Base-by-base conservation (phyloP, 2,329 filamentous ascomycete genomes). In the Exophiala phaeomuriformis region DNA sequence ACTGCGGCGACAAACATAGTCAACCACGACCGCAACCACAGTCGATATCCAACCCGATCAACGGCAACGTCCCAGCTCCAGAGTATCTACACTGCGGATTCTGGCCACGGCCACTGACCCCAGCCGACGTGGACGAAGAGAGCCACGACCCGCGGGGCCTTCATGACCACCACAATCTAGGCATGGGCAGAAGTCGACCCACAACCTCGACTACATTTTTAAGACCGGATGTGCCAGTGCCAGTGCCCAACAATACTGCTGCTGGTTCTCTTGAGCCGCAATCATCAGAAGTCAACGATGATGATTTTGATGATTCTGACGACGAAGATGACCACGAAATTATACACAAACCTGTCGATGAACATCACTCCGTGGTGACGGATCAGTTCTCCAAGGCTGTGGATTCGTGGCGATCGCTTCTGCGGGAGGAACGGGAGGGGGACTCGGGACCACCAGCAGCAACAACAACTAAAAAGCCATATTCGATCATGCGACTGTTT, bases 401-500 rank as follows among this genome's bases (percentile, higher is more conserved):
- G 2, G 44, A 52, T 30, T 19, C 49, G 5, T 41, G 50, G 44
- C 19, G 19, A 19, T 19, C 19, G 19, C 19, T 19, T 19, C 19
- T 19, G 19, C 19, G 19, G 19, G 19, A 19, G 19, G 19, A 19
- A 19, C 19, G 19, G 19, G 19, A 19, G 19, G 19, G 19, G 50
- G 41, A 35, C 29, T 54, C 40, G 35, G 12, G 9, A 29, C 40
- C 4, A 31, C 49, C n/a, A 35, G 19, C 19, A 27, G 8, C 3
- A 19, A 27, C 19, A 28, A 19, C 33, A 55, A 49, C 42, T 30
- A 51, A 46, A 19, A 39, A 45, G 8, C 53, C 53, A 27, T 55
- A 55, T 46, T 55, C 53, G n/a, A 49, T 55, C n/a, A 37, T 55
- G 30, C 48, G 51, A 43, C 53, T 55, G 4, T 30, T 55, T 28